Conservation (phyloP, 768 basidiomycete species). For the Chalciporus piperatus region DNA sequence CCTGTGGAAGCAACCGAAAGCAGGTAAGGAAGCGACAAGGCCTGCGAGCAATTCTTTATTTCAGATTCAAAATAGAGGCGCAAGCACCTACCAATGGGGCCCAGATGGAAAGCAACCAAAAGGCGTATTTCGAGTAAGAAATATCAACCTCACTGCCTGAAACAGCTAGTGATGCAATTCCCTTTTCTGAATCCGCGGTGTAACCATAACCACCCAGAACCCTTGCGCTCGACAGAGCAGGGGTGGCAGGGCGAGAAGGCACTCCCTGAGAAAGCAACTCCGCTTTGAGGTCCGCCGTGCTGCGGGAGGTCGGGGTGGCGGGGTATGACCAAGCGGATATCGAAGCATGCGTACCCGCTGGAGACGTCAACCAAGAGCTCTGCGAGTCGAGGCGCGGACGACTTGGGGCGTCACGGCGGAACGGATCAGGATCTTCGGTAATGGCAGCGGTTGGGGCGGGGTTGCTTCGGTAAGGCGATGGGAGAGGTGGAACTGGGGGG, state of each 20-base stretch:
- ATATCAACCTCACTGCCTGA: constrained; percentile 51
- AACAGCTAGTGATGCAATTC: constrained; percentile 43
- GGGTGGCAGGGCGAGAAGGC: constrained; percentile 47
- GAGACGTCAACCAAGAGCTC: constrained; percentile 72
- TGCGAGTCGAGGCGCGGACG: constrained; percentile 60
- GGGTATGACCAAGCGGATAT: constrained; percentile 72
- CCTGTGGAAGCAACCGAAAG: constrained; percentile 39
- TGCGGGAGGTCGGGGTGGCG: constrained; percentile 40
- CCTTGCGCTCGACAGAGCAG: constrained; percentile 53
- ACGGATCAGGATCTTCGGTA: constrained; percentile 57
- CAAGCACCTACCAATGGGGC: constrained; percentile 57
- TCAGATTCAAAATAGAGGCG: not conserved
- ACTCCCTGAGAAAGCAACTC: constrained; percentile 36
- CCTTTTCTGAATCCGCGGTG: constrained; percentile 55
- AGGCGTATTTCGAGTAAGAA: constrained; percentile 50
- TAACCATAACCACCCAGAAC: constrained; percentile 72
- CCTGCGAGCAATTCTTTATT: constrained; percentile 35
- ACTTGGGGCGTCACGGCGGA: constrained; percentile 52
- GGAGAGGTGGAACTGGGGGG: constrained; percentile 58
- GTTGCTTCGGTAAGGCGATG: constrained; percentile 51
- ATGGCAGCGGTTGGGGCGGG: constrained; percentile 42
- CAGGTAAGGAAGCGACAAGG: constrained; percentile 62
- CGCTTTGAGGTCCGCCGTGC: constrained; percentile 42
- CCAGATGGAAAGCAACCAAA: constrained; percentile 70
- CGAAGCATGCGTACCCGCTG: constrained; percentile 53